A percentile compares a stretch with the other conserved stretches of the same genome.
phyloP scores from a whole-genome alignment of 805 yeast species.

The Saccharomycopsis oosterbeekiorum region DNA sequence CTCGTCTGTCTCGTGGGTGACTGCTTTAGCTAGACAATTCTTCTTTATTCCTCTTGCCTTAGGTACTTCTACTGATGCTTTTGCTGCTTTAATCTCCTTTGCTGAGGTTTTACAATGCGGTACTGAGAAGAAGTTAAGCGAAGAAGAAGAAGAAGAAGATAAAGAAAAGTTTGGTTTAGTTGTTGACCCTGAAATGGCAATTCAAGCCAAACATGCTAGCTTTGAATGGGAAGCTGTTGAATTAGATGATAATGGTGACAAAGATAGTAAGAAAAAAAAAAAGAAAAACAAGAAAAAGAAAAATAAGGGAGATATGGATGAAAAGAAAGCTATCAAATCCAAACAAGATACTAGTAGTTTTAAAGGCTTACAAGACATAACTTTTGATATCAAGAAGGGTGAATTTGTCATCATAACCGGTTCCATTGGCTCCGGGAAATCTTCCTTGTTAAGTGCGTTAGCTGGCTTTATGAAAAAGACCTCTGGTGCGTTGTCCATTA shows the following conservation, averaged over 20 bases:
- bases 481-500: constrained; percentile 38
- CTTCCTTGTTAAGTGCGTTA: constrained; percentile 57
- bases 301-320: neutral
- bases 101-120: constrained; percentile 42
- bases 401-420: constrained; percentile 73
- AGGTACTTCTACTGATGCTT: constrained; percentile 59
- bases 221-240: constrained; percentile 53
- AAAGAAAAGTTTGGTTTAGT: constrained; percentile 11
- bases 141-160: constrained; percentile 22
- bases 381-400: constrained; percentile 40
- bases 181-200: constrained; percentile 27
- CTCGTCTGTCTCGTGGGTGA: constrained; percentile 61
- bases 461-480: constrained; percentile 54
- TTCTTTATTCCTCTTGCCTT: constrained; percentile 64
- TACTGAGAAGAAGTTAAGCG: constrained; percentile 28
- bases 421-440: constrained; percentile 67
- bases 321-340: neutral
- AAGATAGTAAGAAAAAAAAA: constrained; percentile 11
- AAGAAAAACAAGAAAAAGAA: neutral
- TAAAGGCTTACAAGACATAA: constrained; percentile 27
- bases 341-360: constrained; percentile 8
- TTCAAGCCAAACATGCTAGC: constrained; percentile 41
- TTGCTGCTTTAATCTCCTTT: constrained; percentile 49
- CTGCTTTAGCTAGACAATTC: constrained; percentile 49
- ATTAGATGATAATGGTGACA: constrained; percentile 22